These are phyloP conservation scores for Gossypium sturtianum DNA, from an alignment of 345 rosid genomes.

Conservation along the genomic window DNA sequence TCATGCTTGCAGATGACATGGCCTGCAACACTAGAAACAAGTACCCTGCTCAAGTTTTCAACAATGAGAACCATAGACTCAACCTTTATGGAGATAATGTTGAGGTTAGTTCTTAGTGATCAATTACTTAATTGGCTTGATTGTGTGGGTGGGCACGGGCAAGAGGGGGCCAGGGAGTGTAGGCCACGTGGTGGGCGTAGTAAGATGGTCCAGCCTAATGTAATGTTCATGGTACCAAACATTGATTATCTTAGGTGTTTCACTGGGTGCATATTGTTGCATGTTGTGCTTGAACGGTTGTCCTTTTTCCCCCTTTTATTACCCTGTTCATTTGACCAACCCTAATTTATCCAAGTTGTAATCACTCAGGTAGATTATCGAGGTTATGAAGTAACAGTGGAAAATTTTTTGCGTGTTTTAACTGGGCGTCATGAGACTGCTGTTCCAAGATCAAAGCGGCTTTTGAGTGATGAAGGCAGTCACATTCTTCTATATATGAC, in stretches of 20 bases:
- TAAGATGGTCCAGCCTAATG: neutral
- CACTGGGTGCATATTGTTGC: neutral
- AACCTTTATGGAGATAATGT: conserved; percentile 98
- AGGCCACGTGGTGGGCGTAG: neutral
- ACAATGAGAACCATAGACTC: conserved; percentile 89
- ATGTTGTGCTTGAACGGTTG: neutral
- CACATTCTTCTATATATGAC: conserved; percentile 98
- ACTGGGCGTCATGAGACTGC: conserved; percentile 87
- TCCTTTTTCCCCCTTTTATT: neutral
- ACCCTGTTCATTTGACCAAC: conserved; percentile 9
- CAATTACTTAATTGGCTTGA: neutral
- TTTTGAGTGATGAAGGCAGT: conserved; percentile 96
- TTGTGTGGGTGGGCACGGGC: neutral
- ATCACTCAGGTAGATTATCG: conserved; percentile 87
- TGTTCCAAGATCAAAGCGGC: conserved; percentile 99
- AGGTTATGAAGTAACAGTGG: conserved; percentile 95
- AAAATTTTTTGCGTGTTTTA: conserved; percentile 83
- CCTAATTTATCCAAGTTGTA: conserved; percentile 21
- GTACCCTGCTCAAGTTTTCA: conserved; percentile 95
- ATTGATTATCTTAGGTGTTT: neutral
- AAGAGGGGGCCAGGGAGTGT: neutral
- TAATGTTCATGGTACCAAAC: neutral
- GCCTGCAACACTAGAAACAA: conserved; percentile 94
- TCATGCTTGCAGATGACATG: conserved; percentile 99
- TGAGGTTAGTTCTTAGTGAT: conserved; percentile 52